Evolutionary conservation across 306 rosid genomes (phyloP).

Genomic region (Rosa chinensis): DNA sequence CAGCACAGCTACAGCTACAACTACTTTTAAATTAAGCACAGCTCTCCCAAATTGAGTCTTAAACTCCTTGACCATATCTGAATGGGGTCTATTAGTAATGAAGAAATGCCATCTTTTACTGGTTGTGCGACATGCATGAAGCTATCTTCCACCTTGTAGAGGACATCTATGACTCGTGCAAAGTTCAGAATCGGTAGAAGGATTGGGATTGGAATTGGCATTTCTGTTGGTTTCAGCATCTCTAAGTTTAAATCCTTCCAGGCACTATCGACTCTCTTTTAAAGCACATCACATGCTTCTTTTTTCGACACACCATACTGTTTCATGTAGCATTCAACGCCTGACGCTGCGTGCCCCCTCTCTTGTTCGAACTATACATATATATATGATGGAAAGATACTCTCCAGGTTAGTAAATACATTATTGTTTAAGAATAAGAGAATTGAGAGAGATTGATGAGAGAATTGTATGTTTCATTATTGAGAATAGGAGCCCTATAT

Average conservation of each 20-base stretch:
- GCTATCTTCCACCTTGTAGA: slow-evolving; percentile 8
- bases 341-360: slow-evolving; percentile 1
- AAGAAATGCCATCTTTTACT: neutral
- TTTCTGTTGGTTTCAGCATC: neutral
- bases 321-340: slow-evolving; percentile 10
- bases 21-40: too few species aligned
- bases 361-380: slow-evolving; percentile 17
- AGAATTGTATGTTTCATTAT: too few species aligned
- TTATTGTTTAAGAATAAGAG: too few species aligned
- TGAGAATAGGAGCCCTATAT: too few species aligned
- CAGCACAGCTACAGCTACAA: too few species aligned
- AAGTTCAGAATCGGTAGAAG: neutral
- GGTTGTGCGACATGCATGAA: neutral
- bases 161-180: slow-evolving; percentile 2
- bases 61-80: neutral
- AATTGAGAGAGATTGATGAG: too few species aligned
- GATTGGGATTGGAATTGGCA: neutral
- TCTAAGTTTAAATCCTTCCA: slow-evolving; percentile 18
- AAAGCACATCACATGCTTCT: neutral
- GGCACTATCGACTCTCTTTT: neutral
- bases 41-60: neutral
- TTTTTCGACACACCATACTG: slow-evolving; percentile 7
- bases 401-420: too few species aligned
- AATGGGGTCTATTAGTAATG: neutral
- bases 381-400: neutral